phyloP scores from a whole-genome alignment of 192 early-diverging fungal genomes.

The Gryganskiella cystojenkinii region DNA sequence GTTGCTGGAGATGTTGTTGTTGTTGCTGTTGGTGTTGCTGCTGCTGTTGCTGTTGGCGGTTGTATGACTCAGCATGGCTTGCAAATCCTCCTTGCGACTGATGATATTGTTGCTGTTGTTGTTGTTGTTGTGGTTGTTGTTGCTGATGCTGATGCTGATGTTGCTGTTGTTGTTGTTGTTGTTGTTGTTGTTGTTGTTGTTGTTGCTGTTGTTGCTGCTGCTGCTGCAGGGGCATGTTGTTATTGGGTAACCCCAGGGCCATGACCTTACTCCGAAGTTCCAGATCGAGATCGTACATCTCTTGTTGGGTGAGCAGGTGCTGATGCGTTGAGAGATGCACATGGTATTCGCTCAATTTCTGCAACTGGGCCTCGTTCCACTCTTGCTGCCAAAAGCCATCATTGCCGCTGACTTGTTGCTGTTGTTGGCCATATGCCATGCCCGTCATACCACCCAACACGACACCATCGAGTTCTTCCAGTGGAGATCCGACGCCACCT shows the following conservation, averaged over 20 bases:
- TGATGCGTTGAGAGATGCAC: neutral
- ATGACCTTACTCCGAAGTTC: conserved; percentile 24
- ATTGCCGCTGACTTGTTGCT: too few species aligned
- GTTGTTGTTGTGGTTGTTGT: neutral
- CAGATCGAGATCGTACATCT: conserved; percentile 1
- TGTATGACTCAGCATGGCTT: neutral
- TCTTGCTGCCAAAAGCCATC: conserved; percentile 2
- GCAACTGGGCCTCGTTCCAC: conserved; percentile 28
- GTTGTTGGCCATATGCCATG: too few species aligned
- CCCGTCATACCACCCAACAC: too few species aligned
- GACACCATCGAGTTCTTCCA: neutral
- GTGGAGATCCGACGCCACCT: neutral
- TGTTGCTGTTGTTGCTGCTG: conserved; percentile 1
- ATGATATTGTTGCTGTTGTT: neutral
- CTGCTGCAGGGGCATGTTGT: neutral
- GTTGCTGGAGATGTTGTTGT: conserved; percentile 7
- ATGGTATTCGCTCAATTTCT: conserved; percentile 19
- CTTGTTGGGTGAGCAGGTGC: conserved; percentile 1
- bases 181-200: conserved; percentile 1
- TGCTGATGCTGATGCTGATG: neutral
- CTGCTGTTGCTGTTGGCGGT: conserved; percentile 1
- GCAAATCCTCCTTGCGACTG: neutral
- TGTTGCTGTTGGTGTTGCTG: conserved; percentile 7
- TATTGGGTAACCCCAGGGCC: neutral
- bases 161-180: neutral